Percentiles rank a stretch among this genome's conserved stretches.
Evolutionary conservation across 1,284 basidiomycete species (phyloP).

Genomic region (Waitea zeae): DNA sequence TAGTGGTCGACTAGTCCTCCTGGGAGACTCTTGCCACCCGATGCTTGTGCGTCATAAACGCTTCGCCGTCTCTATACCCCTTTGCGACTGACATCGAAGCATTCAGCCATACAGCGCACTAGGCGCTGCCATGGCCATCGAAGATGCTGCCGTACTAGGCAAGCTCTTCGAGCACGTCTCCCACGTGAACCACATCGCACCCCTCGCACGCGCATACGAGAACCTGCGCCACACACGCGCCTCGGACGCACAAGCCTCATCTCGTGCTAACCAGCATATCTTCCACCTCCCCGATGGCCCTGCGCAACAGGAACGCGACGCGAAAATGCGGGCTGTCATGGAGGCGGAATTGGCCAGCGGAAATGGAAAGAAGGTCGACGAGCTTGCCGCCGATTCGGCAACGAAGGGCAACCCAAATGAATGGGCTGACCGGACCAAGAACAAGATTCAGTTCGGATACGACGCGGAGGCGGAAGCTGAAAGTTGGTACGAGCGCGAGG

Average conservation of each 20-base stretch:
- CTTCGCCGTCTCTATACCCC: background rate
- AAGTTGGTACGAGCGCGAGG: constrained; percentile 20
- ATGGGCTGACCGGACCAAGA: constrained; percentile 33
- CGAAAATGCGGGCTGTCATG: constrained; percentile 30
- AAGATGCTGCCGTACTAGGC: constrained; percentile 47
- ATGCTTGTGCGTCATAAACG: constrained; percentile 34
- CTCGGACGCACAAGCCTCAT: constrained; percentile 22
- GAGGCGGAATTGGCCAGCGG: constrained; percentile 15
- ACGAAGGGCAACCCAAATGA: constrained; percentile 25
- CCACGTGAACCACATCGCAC: constrained; percentile 20
- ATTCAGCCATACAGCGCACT: constrained; percentile 47
- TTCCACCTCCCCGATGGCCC: constrained; percentile 39
- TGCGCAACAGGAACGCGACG: constrained; percentile 30
- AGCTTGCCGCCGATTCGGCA: constrained; percentile 5
- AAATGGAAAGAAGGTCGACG: background rate
- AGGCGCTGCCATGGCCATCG: constrained; percentile 51
- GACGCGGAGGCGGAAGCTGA: constrained; percentile 32
- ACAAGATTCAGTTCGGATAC: constrained; percentile 24
- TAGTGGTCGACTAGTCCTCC: constrained; percentile 17
- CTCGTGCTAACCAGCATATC: constrained; percentile 29
- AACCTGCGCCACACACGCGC: constrained; percentile 26
- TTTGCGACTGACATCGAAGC: background rate
- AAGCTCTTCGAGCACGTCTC: constrained; percentile 33
- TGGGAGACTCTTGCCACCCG: constrained; percentile 33
- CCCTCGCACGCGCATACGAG: constrained; percentile 34